Base-by-base conservation (phyloP, 2,329 filamentous ascomycete genomes). In the Trichophaea hybrida region DNA sequence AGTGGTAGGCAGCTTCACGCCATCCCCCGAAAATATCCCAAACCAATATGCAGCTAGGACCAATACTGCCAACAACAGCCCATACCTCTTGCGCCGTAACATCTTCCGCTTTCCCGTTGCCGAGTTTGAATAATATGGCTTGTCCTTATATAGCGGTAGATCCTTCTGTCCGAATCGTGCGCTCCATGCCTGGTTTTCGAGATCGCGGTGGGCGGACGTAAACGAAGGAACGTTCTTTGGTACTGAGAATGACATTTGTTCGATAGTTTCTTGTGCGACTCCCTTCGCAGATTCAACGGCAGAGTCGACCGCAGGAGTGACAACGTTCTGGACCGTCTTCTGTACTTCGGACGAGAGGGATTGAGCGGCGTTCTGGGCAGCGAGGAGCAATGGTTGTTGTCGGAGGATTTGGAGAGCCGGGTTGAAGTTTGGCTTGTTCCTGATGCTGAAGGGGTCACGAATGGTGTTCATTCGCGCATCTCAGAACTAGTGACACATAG, bases 61-160 rank as follows among this genome's bases (percentile, higher is more conserved):
- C 38, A 59, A 12, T 33, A 59, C 55, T 33, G 50, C 60, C 17
- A 84, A 65, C 6, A 79, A 72, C 37, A 86, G 65, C 5, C 77
- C 73, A 31, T 80, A 72, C 61, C 85, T 76, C 68, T 80, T 79
- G 74, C 81, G 83, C 67, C 80, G 73, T 37, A 80, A 77, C 55
- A 77, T 76, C 63, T 77, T 76, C 68, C 80, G 79, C 66, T 67
- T 60, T 38, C 64, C 62, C 15, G 79, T 76, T 62, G 80, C 80
- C 37, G 77, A 74, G 48, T 80, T 77, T 68, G 86, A 84, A 55
- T 78, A 78, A 70, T 87, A 93, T n/a, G 93, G 93, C 72, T 98
- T 98, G 74, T 98, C 93, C 74, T 98, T 98, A 76, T 98, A 98
- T 86, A 97, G 90, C 50, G 93, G 93, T 64, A 98, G 75, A 60